These are phyloP conservation scores for Wickerhamomyces ciferrii DNA, from an alignment of 805 yeast genomes.

Conservation along the genomic window DNA sequence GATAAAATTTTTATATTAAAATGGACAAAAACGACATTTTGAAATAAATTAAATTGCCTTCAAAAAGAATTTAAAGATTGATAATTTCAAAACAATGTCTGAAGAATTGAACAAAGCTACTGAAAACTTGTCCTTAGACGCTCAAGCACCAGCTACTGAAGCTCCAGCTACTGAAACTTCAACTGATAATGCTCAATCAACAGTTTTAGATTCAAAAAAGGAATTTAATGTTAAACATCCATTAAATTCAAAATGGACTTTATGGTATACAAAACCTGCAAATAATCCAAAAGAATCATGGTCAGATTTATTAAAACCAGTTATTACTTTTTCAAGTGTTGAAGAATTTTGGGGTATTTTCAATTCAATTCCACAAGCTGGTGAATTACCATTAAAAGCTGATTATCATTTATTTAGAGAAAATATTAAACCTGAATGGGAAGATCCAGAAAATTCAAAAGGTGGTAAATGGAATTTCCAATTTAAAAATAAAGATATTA, in stretches of 20 bases:
- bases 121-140: conserved; percentile 18
- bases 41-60: not conserved
- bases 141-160: conserved; percentile 6
- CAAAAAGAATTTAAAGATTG: not conserved
- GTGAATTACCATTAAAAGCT: conserved; percentile 84
- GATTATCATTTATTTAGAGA: conserved; percentile 94
- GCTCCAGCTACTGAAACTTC: conserved; percentile 13
- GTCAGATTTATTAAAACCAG: conserved; percentile 90
- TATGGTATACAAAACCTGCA: conserved; percentile 97
- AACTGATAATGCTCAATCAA: conserved; percentile 19
- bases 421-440: conserved; percentile 98
- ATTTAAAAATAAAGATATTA: conserved; percentile 54
- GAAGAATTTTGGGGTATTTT: conserved; percentile 99
- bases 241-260: conserved; percentile 85
- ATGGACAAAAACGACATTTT: not conserved
- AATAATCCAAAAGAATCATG: conserved; percentile 72
- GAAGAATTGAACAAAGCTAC: conserved; percentile 24
- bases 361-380: conserved; percentile 89
- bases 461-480: conserved; percentile 95
- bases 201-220: conserved; percentile 25
- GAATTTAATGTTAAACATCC: conserved; percentile 58
- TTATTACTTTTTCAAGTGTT: conserved; percentile 86
- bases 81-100: conserved; percentile 9
- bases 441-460: conserved; percentile 75
- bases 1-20: not conserved